phyloP scores from a whole-genome alignment of 139 green algal species.

The Chlamydomonas sphaeroides region DNA sequence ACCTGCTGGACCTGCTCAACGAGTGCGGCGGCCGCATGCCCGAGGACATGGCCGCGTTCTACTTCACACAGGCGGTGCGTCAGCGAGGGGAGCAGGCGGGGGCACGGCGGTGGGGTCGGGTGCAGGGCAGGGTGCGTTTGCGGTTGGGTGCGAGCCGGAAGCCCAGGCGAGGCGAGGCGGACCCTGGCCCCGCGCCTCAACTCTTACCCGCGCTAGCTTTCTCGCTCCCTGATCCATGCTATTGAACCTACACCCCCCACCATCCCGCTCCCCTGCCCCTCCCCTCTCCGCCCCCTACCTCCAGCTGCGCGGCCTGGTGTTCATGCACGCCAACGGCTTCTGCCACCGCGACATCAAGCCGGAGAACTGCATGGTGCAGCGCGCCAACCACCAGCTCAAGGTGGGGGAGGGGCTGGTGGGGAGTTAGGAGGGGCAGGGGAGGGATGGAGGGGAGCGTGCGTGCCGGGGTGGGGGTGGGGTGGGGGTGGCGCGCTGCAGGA shows the following conservation, averaged over 20 bases:
- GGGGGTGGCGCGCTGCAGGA: no score
- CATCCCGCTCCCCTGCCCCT: not conserved
- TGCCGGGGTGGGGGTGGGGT: no score
- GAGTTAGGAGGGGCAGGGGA: not conserved
- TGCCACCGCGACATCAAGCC: slow-evolving; percentile 88
- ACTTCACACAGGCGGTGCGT: slow-evolving; percentile 62
- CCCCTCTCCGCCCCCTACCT: no score
- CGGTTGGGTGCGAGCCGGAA: no score
- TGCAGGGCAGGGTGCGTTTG: not conserved
- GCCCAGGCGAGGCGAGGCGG: no score
- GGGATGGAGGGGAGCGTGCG: no score
- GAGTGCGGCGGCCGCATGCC: slow-evolving; percentile 64
- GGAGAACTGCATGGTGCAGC: slow-evolving; percentile 85
- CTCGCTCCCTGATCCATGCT: no score
- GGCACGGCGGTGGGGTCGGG: not conserved
- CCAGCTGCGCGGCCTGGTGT: slow-evolving; percentile 49
- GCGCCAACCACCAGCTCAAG: slow-evolving; percentile 44
- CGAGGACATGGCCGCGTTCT: slow-evolving; percentile 72
- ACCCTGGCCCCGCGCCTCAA: no score
- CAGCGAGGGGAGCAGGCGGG: not conserved
- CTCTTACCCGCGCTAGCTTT: no score
- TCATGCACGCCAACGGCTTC: slow-evolving; percentile 81
- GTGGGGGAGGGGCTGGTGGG: not conserved
- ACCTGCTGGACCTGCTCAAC: slow-evolving; percentile 91
- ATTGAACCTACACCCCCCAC: not conserved